A percentile compares a stretch with the other conserved stretches of the same genome.
These are phyloP conservation scores for Pseudisothecium myosuroides DNA, from an alignment of 225 moss, liverwort and hornwort species.

Conservation along the genomic window DNA sequence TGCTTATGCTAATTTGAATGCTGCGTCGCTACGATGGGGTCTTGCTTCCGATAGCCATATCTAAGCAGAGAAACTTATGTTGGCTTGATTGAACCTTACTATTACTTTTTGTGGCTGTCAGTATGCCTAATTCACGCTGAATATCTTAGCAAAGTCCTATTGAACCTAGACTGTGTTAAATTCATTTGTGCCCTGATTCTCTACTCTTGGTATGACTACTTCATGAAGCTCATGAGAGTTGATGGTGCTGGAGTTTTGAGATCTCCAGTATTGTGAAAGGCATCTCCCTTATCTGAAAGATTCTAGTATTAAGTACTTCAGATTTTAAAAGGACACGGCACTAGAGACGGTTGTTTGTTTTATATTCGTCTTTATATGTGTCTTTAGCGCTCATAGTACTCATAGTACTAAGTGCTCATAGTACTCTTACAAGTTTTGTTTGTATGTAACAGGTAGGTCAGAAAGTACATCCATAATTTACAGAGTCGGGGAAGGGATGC, in stretches of 20 bases:
- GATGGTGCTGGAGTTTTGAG: not conserved
- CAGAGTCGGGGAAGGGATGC: slow-evolving; percentile 83
- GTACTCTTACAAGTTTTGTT: not conserved
- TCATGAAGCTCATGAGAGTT: not conserved
- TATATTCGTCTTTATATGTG: not conserved
- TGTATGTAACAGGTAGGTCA: slow-evolving; percentile 28
- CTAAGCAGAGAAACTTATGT: not conserved
- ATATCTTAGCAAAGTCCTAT: not conserved
- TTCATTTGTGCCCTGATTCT: not conserved
- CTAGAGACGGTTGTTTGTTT: not conserved
- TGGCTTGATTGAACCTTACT: not conserved
- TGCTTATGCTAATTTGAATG: not conserved
- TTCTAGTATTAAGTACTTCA: not conserved
- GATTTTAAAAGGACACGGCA: not conserved
- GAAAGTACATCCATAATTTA: slow-evolving; percentile 57
- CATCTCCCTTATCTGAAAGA: not conserved
- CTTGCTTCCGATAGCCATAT: not conserved
- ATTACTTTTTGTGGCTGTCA: not conserved
- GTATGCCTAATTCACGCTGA: not conserved
- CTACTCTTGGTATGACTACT: not conserved
- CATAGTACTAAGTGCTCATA: not conserved
- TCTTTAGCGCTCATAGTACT: not conserved
- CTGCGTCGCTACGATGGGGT: not conserved
- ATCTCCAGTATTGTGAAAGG: not conserved
- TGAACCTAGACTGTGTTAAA: not conserved